Base-by-base conservation (phyloP, 768 basidiomycete species). In the Russula virescens region DNA sequence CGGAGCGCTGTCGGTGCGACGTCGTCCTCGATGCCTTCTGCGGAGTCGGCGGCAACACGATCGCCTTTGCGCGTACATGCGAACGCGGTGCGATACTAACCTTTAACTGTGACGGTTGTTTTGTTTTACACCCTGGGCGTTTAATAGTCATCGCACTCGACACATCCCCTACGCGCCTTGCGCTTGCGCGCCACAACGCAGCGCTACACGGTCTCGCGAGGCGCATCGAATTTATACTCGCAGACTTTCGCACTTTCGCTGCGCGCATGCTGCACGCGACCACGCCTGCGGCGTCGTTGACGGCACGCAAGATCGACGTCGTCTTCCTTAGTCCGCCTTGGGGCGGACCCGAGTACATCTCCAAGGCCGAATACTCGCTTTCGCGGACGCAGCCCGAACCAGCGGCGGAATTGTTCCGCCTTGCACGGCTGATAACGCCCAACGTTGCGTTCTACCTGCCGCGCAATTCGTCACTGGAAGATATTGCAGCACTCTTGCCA, bases 31-130 rank as follows among this genome's bases (percentile, higher is more conserved):
- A 98, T 71, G 92, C 94, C 0, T 99, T 98, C 72, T 98, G 95
- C 70, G 97, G 97, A 1, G 95, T 98, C 0, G 97, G 97, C 28
- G 97, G 96, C 18, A 99, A 99, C 70, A 85, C 96, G 0, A 98
- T 99, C 61, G 93, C 94, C 4, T 98, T 99, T 74, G 97, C 97
- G 2, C 84, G 88, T 72, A 97, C 94, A 2, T 99, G 97, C 75
- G 90, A 96, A 72, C 77, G 90, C 74, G 96, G 96, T 97, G 69
- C 62, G 87, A 73, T 0, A 13, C 23, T 5, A 13, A 16, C 31
- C 31, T 40, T 34, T 31, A 1, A 43, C 13, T 38, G 38, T 38
- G 38, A 8, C 31, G 31, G 8, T 31, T 31, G 31, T 31, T 31
- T 31, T 31, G 8, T 31, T 31, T 31, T 31, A 31, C 8, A 8